phyloP scores from a whole-genome alignment of 768 basidiomycete species.

The Amanita rubescens region DNA sequence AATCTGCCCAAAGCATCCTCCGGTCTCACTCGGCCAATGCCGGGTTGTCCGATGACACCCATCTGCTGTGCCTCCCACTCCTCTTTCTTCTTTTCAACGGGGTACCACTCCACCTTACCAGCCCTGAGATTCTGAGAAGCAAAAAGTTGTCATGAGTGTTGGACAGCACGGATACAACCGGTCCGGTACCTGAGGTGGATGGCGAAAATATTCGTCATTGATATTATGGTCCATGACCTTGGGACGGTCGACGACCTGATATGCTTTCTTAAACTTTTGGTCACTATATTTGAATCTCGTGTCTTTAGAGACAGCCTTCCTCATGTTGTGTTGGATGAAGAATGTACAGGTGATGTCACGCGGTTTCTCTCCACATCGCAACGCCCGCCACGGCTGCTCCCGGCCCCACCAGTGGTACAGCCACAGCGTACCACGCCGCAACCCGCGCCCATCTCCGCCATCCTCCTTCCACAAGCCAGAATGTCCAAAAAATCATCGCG shows the following conservation, averaged over 20 bases:
- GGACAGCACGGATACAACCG: background rate
- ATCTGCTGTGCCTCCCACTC: no score
- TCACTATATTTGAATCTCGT: background rate
- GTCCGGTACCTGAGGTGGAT: background rate
- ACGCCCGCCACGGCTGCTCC: slow-evolving; percentile 43
- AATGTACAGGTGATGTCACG: background rate
- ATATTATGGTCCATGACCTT: background rate
- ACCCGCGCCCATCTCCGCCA: background rate
- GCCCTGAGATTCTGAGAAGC: no score
- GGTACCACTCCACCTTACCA: no score
- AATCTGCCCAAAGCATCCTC: no score
- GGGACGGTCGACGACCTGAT: background rate
- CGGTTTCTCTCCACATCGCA: slow-evolving; percentile 41
- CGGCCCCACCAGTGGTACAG: slow-evolving; percentile 37
- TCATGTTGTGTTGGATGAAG: background rate
- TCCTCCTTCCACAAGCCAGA: slow-evolving; percentile 38
- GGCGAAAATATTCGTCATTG: background rate
- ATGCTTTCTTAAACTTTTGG: background rate
- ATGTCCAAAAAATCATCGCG: slow-evolving; percentile 34
- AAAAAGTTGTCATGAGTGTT: no score
- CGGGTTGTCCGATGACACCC: no score
- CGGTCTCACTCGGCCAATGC: no score
- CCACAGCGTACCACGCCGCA: slow-evolving; percentile 32
- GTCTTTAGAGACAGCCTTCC: background rate
- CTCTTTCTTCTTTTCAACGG: no score